Conservation (phyloP, 192 early-diverging fungal species). For the Coemansia sp. region DNA sequence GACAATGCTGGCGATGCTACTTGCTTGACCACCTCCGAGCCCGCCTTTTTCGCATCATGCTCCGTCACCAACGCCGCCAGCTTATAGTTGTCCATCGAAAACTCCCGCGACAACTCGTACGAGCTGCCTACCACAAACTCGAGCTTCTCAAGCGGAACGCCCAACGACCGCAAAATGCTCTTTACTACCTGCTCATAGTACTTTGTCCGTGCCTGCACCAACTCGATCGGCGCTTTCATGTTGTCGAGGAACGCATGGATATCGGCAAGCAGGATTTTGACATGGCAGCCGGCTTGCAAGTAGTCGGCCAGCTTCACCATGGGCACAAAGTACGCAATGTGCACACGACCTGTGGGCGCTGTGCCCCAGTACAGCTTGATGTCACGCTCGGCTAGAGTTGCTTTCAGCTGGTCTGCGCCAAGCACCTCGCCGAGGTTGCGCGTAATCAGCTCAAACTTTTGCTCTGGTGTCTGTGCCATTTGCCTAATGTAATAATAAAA, state of each 20-base stretch:
- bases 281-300: conserved; percentile 85
- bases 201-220: conserved; percentile 79
- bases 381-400: conserved; percentile 83
- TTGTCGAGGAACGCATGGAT: conserved; percentile 98
- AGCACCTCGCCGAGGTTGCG: conserved; percentile 94
- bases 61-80: conserved; percentile 83
- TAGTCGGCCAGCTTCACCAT: conserved; percentile 99
- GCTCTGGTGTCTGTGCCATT: conserved; percentile 49
- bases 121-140: conserved; percentile 87
- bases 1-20: conserved; percentile 82
- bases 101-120: conserved; percentile 87
- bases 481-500: too few species aligned
- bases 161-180: conserved; percentile 82
- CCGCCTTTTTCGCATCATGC: conserved; percentile 97
- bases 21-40: conserved; percentile 98
- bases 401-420: conserved; percentile 82
- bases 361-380: conserved; percentile 97
- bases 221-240: conserved; percentile 94
- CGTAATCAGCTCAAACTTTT: conserved; percentile 82
- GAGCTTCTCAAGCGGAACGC: conserved; percentile 89
- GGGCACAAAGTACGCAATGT: conserved; percentile 97
- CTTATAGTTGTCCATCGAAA: conserved; percentile 89
- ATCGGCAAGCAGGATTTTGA: conserved; percentile 90
- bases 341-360: conserved; percentile 92
- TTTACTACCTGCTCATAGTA: conserved; percentile 96